These are phyloP conservation scores for Pyrrhoderma noxium DNA, from an alignment of 1,284 basidiomycete genomes.

Conservation along the genomic window DNA sequence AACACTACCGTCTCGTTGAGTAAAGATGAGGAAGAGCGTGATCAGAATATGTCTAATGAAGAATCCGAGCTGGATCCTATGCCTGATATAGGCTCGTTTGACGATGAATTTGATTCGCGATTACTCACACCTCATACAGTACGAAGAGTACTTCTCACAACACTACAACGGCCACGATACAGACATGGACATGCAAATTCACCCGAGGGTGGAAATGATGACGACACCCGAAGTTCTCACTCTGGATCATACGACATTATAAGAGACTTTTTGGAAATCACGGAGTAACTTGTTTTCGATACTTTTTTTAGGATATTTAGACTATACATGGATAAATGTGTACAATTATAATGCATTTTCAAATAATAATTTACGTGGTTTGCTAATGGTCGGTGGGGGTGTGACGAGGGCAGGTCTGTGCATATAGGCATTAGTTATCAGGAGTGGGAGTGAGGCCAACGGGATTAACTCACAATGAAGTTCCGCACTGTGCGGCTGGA, in stretches of 20 bases:
- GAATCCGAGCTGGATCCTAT: not conserved
- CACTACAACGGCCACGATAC: too few species aligned
- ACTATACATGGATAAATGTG: too few species aligned
- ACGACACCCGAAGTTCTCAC: too few species aligned
- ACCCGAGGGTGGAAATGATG: too few species aligned
- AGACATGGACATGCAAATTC: too few species aligned
- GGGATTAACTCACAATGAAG: slow-evolving; percentile 69
- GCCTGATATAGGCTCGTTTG: slow-evolving; percentile 7
- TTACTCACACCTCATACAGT: not conserved
- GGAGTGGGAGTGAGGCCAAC: not conserved
- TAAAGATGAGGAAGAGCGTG: not conserved
- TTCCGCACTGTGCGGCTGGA: slow-evolving; percentile 92
- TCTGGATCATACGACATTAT: too few species aligned
- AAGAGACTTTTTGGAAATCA: too few species aligned
- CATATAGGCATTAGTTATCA: slow-evolving; percentile 5
- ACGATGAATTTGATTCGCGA: not conserved
- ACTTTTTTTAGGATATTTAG: too few species aligned
- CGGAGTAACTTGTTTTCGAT: too few species aligned
- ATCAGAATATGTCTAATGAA: not conserved
- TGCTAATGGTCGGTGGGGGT: slow-evolving; percentile 44
- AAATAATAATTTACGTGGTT: slow-evolving; percentile 49
- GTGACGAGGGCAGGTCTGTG: slow-evolving; percentile 50
- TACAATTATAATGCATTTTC: slow-evolving; percentile 38
- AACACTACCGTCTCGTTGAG: too few species aligned
- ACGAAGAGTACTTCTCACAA: not conserved